Conservation (phyloP, 164 flowering plant species). For the Cinnamomum micranthum region DNA sequence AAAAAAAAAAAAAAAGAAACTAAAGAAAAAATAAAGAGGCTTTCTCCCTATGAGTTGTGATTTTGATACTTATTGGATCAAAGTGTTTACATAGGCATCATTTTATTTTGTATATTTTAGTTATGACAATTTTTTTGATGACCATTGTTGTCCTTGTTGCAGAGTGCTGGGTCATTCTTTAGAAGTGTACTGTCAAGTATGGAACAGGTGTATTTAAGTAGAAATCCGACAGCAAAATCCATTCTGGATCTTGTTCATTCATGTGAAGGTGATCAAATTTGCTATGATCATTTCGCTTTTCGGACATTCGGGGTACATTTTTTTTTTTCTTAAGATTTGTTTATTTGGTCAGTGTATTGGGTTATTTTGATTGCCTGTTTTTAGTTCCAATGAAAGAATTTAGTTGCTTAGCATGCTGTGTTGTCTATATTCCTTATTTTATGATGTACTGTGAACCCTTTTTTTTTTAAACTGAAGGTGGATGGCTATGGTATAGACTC, state of each 20-base stretch:
- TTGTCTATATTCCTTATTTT: background rate
- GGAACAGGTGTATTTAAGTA: slow-evolving; percentile 71
- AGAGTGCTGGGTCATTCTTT: slow-evolving; percentile 76
- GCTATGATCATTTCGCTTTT: slow-evolving; percentile 89
- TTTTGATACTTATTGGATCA: background rate
- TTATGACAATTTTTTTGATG: background rate
- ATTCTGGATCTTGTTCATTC: slow-evolving; percentile 73
- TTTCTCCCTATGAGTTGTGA: background rate
- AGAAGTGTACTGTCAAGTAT: slow-evolving; percentile 58
- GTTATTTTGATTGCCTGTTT: background rate
- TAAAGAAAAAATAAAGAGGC: too few relatives aligned
- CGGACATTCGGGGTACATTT: slow-evolving; percentile 75
- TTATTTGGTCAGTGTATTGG: background rate
- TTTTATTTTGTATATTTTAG: background rate
- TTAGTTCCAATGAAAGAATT: background rate
- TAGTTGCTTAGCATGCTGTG: background rate
- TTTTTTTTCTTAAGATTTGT: background rate
- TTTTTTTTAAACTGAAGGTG: slow-evolving; percentile 35
- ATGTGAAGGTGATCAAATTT: slow-evolving; percentile 43
- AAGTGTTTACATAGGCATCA: background rate
- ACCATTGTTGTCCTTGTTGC: slow-evolving; percentile 4
- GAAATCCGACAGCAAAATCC: slow-evolving; percentile 83
- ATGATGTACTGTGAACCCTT: background rate
- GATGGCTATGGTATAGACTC: slow-evolving; percentile 90
- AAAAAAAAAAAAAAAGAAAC: too few relatives aligned